These are phyloP conservation scores for Teunomyces panamensis DNA, from an alignment of 805 yeast genomes.

Conservation along the genomic window DNA sequence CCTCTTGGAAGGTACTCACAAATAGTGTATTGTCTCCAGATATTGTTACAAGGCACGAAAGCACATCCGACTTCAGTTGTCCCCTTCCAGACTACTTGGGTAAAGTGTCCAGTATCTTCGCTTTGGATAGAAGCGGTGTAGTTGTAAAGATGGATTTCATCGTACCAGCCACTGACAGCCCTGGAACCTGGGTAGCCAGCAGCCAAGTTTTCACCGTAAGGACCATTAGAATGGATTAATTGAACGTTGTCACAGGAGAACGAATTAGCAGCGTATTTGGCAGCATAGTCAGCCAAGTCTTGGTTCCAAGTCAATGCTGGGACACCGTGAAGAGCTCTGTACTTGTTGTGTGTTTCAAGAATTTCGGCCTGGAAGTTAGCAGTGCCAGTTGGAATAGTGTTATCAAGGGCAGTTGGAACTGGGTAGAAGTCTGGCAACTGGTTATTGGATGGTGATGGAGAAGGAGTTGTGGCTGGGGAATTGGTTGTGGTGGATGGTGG, in stretches of 20 bases:
- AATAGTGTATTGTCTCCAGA: slow-evolving; percentile 60
- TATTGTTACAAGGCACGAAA: slow-evolving; percentile 42
- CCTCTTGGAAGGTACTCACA: slow-evolving; percentile 67
- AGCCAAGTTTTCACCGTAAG: slow-evolving; percentile 78
- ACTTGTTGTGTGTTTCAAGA: slow-evolving; percentile 33
- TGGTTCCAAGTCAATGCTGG: slow-evolving; percentile 31
- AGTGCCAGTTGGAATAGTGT: slow-evolving; percentile 9
- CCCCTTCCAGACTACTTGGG: slow-evolving; percentile 70
- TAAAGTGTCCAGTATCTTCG: slow-evolving; percentile 69
- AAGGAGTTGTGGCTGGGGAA: slow-evolving; percentile 2
- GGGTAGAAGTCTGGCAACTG: slow-evolving; percentile 5
- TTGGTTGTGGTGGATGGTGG: slow-evolving; percentile 11
- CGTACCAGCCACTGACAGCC: slow-evolving; percentile 73
- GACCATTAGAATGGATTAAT: slow-evolving; percentile 61
- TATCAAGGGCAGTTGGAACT: slow-evolving; percentile 8
- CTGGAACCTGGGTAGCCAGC: slow-evolving; percentile 52
- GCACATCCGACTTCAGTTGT: slow-evolving; percentile 69
- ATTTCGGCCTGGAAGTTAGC: slow-evolving; percentile 24
- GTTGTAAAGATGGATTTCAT: slow-evolving; percentile 57
- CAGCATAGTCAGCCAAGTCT: slow-evolving; percentile 32
- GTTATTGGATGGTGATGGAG: background rate
- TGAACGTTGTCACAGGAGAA: slow-evolving; percentile 58
- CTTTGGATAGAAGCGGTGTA: slow-evolving; percentile 51
- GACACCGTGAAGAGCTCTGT: slow-evolving; percentile 34
- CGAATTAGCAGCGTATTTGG: slow-evolving; percentile 46